Conservation (phyloP, 805 yeast genomes). For the Tetrapisispora fleetii region DNA sequence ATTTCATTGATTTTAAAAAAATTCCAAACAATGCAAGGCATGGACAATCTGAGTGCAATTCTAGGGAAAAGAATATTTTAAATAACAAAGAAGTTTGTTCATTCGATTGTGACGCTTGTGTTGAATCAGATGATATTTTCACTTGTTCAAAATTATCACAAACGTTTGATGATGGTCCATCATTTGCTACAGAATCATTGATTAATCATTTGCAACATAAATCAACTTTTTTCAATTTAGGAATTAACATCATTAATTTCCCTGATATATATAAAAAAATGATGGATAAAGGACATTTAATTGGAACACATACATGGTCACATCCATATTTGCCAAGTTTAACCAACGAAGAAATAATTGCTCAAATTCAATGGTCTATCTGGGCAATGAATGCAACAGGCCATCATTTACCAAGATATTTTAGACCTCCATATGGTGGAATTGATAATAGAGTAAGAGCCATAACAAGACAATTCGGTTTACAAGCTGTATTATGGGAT, state of each 20-base stretch:
- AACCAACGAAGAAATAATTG: constrained; percentile 70
- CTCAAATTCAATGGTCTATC: constrained; percentile 88
- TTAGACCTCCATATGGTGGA: constrained; percentile 95
- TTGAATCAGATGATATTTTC: constrained; percentile 61
- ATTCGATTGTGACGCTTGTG: constrained; percentile 78
- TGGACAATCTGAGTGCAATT: constrained; percentile 49
- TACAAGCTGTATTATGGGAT: constrained; percentile 87
- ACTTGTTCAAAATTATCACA: constrained; percentile 72
- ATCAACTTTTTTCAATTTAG: constrained; percentile 79
- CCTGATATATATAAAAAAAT: constrained; percentile 63
- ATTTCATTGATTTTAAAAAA: constrained; percentile 47
- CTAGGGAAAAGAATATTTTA: neutral
- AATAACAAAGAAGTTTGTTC: constrained; percentile 53
- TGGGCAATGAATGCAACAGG: constrained; percentile 98
- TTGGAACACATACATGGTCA: constrained; percentile 90
- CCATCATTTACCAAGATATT: constrained; percentile 79
- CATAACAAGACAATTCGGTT: constrained; percentile 73
- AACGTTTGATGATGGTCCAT: constrained; percentile 94
- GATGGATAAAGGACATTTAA: constrained; percentile 55
- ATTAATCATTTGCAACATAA: constrained; percentile 43
- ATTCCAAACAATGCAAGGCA: constrained; percentile 45
- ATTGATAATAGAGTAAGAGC: constrained; percentile 77
- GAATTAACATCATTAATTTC: constrained; percentile 63
- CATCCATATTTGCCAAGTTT: constrained; percentile 76
- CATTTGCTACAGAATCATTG: constrained; percentile 55